phyloP scores from a whole-genome alignment of 306 rosid species.

The Rosa multiflora region DNA sequence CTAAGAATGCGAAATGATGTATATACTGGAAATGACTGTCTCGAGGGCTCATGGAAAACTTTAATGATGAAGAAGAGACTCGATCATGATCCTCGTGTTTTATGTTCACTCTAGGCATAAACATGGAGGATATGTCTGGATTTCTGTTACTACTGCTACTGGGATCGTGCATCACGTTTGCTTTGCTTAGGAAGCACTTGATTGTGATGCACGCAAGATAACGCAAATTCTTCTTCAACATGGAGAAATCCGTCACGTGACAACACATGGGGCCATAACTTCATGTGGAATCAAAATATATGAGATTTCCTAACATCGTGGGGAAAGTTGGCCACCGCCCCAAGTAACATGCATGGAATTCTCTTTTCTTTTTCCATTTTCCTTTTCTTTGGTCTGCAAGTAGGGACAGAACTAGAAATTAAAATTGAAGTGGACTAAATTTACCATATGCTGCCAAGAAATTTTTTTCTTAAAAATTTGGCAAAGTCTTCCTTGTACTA shows the following conservation, averaged over 20 bases:
- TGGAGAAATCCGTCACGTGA: conserved; percentile 8
- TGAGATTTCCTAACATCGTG: not conserved
- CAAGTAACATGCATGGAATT: not conserved
- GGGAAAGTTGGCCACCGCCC: not conserved
- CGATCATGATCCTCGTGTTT: not conserved
- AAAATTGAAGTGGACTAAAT: no score
- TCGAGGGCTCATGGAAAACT: not conserved
- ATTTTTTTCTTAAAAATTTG: no score
- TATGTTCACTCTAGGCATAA: not conserved
- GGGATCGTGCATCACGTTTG: not conserved
- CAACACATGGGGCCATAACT: conserved; percentile 3
- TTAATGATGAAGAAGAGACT: not conserved
- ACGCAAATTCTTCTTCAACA: not conserved
- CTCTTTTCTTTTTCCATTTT: no score
- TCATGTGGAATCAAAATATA: not conserved
- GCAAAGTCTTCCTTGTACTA: no score
- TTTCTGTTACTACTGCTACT: not conserved
- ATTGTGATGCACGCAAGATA: not conserved
- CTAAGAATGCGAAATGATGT: not conserved
- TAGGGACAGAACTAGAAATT: no score
- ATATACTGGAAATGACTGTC: not conserved
- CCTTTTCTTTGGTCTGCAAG: no score
- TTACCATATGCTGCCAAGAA: no score
- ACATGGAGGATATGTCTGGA: not conserved
- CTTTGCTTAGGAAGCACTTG: not conserved